A percentile compares a stretch with the other conserved stretches of the same genome.
Conservation (phyloP, 805 yeast species). For the Candida maris region DNA sequence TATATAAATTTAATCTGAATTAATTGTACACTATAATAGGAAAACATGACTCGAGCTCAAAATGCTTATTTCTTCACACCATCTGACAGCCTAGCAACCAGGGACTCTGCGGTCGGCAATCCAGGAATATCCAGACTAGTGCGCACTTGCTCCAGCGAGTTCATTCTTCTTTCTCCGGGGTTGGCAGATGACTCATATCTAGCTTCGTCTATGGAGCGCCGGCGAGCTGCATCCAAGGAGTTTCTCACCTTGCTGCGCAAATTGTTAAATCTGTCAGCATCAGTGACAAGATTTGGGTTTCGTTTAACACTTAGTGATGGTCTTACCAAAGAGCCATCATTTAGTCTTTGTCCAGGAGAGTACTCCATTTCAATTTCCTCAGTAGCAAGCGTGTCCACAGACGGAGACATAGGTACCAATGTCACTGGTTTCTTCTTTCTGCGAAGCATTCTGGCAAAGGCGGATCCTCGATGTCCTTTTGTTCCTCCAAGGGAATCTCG, state of each 20-base stretch:
- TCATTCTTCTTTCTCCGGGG: slow-evolving; percentile 23
- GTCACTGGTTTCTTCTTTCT: slow-evolving; percentile 26
- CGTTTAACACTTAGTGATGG: slow-evolving; percentile 28
- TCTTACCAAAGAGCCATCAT: slow-evolving; percentile 32
- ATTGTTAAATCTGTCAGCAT: slow-evolving; percentile 20
- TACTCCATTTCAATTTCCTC: slow-evolving; percentile 51
- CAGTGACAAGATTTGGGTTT: slow-evolving; percentile 18
- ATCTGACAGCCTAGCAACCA: slow-evolving; percentile 18
- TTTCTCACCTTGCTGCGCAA: slow-evolving; percentile 14
- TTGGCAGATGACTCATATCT: slow-evolving; percentile 24
- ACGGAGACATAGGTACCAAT: slow-evolving; percentile 31
- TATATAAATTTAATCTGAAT: not conserved
- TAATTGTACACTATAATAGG: slow-evolving; percentile 3
- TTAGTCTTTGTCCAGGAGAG: slow-evolving; percentile 17
- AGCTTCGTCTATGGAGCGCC: slow-evolving; percentile 15
- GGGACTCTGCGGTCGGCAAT: slow-evolving; percentile 33
- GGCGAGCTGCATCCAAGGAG: not conserved
- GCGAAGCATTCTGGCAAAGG: slow-evolving; percentile 37
- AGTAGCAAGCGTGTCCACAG: slow-evolving; percentile 37
- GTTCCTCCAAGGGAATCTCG: slow-evolving; percentile 34
- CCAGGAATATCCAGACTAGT: slow-evolving; percentile 38
- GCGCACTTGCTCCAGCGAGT: slow-evolving; percentile 27
- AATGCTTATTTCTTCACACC: not conserved
- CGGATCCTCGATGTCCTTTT: slow-evolving; percentile 35
- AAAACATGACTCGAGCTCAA: not conserved